phyloP scores from a whole-genome alignment of 1,139 yeast genomes.

The Hyphopichia fennica region DNA sequence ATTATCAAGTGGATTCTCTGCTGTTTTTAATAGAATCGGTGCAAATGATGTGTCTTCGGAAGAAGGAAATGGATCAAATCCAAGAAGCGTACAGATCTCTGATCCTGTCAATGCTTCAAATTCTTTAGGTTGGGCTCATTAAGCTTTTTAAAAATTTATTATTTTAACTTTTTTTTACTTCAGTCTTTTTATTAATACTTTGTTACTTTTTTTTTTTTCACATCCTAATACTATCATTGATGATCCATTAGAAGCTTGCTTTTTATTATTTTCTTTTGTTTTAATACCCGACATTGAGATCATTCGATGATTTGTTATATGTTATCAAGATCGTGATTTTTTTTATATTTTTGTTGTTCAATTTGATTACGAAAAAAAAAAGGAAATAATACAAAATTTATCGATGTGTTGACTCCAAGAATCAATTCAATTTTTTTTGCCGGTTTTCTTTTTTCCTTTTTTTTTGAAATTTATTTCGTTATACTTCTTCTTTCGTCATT shows the following conservation, averaged over 20 bases:
- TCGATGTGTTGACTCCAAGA: too few relatives aligned
- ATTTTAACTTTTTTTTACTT: not conserved
- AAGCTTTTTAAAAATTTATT: constrained; percentile 1
- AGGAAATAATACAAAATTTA: too few relatives aligned
- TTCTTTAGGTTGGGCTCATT: constrained; percentile 46
- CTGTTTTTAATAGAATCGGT: constrained; percentile 38
- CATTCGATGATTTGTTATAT: not conserved
- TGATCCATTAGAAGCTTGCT: not conserved
- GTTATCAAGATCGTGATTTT: constrained; percentile 1
- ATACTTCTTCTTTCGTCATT: not conserved
- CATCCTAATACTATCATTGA: not conserved
- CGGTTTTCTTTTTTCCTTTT: not conserved
- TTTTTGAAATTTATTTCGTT: not conserved
- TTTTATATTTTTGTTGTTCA: not conserved
- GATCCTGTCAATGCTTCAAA: constrained; percentile 48
- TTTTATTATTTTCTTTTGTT: constrained; percentile 1
- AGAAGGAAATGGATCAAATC: constrained; percentile 9
- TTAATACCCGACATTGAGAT: constrained; percentile 1
- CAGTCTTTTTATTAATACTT: not conserved
- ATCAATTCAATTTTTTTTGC: not conserved
- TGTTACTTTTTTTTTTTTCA: not conserved
- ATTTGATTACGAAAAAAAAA: too few relatives aligned
- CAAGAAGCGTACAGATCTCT: constrained; percentile 35
- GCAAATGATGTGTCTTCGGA: constrained; percentile 11
- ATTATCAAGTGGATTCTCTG: constrained; percentile 26